Evolutionary conservation across 768 basidiomycete species (phyloP), one percentile per base, ranked within the genome.

Genomic region (Pisolithus marmoratus): DNA sequence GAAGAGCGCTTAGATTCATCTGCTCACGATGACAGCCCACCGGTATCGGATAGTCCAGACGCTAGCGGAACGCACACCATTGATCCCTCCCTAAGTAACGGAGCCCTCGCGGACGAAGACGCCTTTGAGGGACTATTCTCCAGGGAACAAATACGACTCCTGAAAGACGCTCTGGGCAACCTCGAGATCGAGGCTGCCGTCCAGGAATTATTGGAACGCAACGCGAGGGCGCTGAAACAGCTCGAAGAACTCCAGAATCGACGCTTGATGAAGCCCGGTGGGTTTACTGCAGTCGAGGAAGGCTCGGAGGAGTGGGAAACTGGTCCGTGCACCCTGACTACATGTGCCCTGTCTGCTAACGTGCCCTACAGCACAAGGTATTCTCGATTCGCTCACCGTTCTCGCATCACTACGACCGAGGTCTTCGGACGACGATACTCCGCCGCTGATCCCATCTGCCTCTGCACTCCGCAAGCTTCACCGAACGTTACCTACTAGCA

Each of bases 301-400:
- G 85, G 76, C 31, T 85, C 86, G 11, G 89, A 90, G 65, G 90
- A 93, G 64, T 90, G 85, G 85, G 83, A 88, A 57, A 80, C 79
- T 54, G 90, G 90, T 90, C 61, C 57, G 84, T 66, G 48, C 12
- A 8, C 34, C 38, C 12, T n/a, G 22, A 19, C 43, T 51, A 48
- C 46, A 36, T 27, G 26, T 42, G 36, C 57, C 24, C 38, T 60
- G 59, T 52, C 55, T 47, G 29, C 42, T 59, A 49, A 53, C n/a
- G 31, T 55, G 49, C 49, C 26, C 31, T 36, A 37, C 62, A 91
- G 90, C 90, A 20, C 82, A 85, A 64, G 75, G 80, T 50, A 89
- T 91, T 51, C 60, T 85, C 50, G 76, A 85, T 50, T 89, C 90
- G 11, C 73, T 93, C 49, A 73, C 77, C 3, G 56, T 87, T 19